Conservation (phyloP, 805 yeast genomes). For the Saccharomycopsis babjevae region DNA sequence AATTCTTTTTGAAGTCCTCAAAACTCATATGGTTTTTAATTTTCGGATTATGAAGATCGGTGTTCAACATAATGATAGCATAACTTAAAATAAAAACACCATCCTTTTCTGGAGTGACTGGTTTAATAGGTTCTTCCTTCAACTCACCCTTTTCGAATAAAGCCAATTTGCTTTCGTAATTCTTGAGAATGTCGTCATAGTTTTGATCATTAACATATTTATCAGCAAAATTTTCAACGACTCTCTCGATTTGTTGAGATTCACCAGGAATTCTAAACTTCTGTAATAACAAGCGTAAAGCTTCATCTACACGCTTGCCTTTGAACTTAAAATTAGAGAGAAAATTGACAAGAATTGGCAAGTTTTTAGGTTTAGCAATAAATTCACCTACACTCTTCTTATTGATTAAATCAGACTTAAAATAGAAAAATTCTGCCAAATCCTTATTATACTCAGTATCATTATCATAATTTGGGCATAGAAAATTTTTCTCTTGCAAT, state of each 20-base stretch:
- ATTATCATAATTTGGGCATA: neutral
- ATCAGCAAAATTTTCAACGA: conserved; percentile 77
- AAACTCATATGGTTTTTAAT: conserved; percentile 86
- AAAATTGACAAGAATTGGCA: conserved; percentile 50
- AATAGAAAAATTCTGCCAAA: conserved; percentile 67
- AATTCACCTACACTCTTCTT: conserved; percentile 82
- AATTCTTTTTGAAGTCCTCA: conserved; percentile 68
- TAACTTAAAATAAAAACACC: conserved; percentile 84
- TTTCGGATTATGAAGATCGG: conserved; percentile 88
- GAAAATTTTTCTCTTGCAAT: conserved; percentile 8
- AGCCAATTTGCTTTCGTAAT: conserved; percentile 17
- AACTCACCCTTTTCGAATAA: conserved; percentile 7
- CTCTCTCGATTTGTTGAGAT: conserved; percentile 90
- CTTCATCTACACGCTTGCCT: conserved; percentile 84
- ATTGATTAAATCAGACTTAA: conserved; percentile 71
- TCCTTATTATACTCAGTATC: conserved; percentile 28
- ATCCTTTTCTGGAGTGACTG: conserved; percentile 69
- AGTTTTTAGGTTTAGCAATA: conserved; percentile 66
- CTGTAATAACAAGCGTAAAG: conserved; percentile 69
- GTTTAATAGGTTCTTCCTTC: conserved; percentile 21
- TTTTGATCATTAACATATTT: conserved; percentile 62
- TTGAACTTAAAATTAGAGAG: conserved; percentile 64
- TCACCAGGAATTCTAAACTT: conserved; percentile 94
- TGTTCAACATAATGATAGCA: conserved; percentile 88
- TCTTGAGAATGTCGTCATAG: conserved; percentile 21